These are phyloP conservation scores for Myriosclerotinia duriaeana DNA, from an alignment of 2,329 filamentous ascomycete species.

Conservation along the genomic window DNA sequence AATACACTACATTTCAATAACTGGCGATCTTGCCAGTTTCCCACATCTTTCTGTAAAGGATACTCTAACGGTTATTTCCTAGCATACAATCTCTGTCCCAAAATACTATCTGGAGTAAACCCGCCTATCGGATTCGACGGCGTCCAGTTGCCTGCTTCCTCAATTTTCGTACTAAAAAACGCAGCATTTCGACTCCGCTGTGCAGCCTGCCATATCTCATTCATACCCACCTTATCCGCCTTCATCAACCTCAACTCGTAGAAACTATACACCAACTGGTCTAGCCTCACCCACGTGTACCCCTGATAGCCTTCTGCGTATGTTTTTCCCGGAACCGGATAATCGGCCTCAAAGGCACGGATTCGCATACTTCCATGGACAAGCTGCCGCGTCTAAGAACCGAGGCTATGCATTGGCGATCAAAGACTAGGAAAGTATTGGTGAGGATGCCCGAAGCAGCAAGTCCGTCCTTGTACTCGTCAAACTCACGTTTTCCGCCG, in stretches of 20 bases:
- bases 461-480: neutral
- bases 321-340: neutral
- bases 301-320: constrained; percentile 3
- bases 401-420: neutral
- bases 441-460: neutral
- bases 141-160: constrained; percentile 9
- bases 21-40: neutral
- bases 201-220: constrained; percentile 24
- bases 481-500: neutral
- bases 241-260: constrained; percentile 23
- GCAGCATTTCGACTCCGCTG: constrained; percentile 10
- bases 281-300: neutral
- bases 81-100: constrained; percentile 4
- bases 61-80: neutral
- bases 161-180: constrained; percentile 23
- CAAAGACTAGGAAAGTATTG: constrained; percentile 15
- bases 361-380: neutral
- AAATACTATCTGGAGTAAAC: neutral
- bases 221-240: constrained; percentile 21
- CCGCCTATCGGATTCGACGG: neutral
- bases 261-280: constrained; percentile 22
- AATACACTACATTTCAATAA: no score
- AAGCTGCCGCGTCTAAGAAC: neutral
- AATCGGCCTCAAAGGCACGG: constrained; percentile 1
- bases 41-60: neutral